Evolutionary conservation across 495 filamentous ascomycete species (phyloP).

Genomic region (Penicillium fimorum): DNA sequence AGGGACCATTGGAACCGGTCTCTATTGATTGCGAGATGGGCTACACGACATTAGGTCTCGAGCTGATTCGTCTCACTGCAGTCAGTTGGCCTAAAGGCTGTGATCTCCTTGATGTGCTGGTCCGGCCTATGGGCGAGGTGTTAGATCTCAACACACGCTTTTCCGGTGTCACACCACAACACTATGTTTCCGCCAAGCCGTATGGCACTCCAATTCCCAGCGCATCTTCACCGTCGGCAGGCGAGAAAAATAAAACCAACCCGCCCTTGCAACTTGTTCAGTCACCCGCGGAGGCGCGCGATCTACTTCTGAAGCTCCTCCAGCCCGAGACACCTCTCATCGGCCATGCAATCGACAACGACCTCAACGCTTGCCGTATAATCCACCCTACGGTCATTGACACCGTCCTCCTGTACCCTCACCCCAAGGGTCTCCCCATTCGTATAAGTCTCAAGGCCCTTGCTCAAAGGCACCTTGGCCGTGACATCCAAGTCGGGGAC

Average conservation of each 20-base stretch:
- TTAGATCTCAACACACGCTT: slow-evolving; percentile 88
- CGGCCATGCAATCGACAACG: slow-evolving; percentile 94
- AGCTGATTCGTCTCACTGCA: slow-evolving; percentile 85
- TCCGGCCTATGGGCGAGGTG: slow-evolving; percentile 78
- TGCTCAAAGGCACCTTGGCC: slow-evolving; percentile 59
- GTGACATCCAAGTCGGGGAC: slow-evolving; percentile 72
- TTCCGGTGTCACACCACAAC: slow-evolving; percentile 76
- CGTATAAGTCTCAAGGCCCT: slow-evolving; percentile 73
- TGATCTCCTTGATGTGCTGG: slow-evolving; percentile 77
- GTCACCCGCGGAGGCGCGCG: slow-evolving; percentile 68
- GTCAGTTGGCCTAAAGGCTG: slow-evolving; percentile 79
- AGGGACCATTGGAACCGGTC: slow-evolving; percentile 49
- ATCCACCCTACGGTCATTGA: slow-evolving; percentile 85
- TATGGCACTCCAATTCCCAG: slow-evolving; percentile 39
- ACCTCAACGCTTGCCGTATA: slow-evolving; percentile 78
- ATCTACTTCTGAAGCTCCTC: slow-evolving; percentile 68
- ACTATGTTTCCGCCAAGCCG: slow-evolving; percentile 65
- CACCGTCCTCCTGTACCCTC: slow-evolving; percentile 80
- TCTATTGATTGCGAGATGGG: slow-evolving; percentile 98
- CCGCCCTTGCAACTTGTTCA: slow-evolving; percentile 61
- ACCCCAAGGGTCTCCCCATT: slow-evolving; percentile 68
- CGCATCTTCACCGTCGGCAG: slow-evolving; percentile 14
- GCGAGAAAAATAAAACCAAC: slow-evolving; percentile 18
- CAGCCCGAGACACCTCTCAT: slow-evolving; percentile 76
- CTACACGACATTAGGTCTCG: slow-evolving; percentile 81